Evolutionary conservation across 2,329 filamentous ascomycete genomes (phyloP).

Genomic region (Aspergillus awamori): DNA sequence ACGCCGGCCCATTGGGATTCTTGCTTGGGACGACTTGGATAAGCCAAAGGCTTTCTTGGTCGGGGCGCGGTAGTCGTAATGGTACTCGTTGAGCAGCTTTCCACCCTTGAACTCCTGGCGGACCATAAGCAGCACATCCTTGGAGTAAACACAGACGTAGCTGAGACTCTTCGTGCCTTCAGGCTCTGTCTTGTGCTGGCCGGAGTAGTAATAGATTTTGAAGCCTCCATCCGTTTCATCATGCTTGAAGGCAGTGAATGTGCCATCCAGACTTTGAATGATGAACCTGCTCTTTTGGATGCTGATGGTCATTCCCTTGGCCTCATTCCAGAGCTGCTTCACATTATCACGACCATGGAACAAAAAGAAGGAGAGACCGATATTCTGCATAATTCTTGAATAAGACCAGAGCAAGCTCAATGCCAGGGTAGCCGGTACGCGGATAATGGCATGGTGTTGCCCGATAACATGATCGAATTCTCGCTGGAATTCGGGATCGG

Average conservation of each 20-base stretch:
- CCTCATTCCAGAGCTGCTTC: conserved; percentile 51
- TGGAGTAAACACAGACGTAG: conserved; percentile 52
- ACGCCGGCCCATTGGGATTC: conserved; percentile 49
- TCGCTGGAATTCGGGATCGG: conserved; percentile 56
- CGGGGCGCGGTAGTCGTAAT: conserved; percentile 50
- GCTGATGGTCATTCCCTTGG: conserved; percentile 53
- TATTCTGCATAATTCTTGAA: conserved; percentile 48
- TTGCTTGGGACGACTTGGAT: conserved; percentile 31
- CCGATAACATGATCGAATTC: conserved; percentile 52
- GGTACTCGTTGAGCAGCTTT: conserved; percentile 49
- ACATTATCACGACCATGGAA: conserved; percentile 55
- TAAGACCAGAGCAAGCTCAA: conserved; percentile 55
- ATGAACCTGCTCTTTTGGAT: conserved; percentile 52
- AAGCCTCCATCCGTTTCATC: conserved; percentile 40
- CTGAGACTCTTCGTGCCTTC: conserved; percentile 45
- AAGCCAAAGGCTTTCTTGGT: conserved; percentile 30
- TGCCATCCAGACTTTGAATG: conserved; percentile 53
- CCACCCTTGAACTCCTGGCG: conserved; percentile 52
- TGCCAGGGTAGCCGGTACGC: conserved; percentile 42
- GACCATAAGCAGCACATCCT: conserved; percentile 48
- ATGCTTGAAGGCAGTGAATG: conserved; percentile 55
- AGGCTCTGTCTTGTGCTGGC: conserved; percentile 51
- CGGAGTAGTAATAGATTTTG: conserved; percentile 46
- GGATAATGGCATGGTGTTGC: conserved; percentile 37
- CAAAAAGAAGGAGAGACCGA: conserved; percentile 51